Evolutionary conservation across 129 eudicot genomes (phyloP).

Genomic region (Saussurea involucrata): DNA sequence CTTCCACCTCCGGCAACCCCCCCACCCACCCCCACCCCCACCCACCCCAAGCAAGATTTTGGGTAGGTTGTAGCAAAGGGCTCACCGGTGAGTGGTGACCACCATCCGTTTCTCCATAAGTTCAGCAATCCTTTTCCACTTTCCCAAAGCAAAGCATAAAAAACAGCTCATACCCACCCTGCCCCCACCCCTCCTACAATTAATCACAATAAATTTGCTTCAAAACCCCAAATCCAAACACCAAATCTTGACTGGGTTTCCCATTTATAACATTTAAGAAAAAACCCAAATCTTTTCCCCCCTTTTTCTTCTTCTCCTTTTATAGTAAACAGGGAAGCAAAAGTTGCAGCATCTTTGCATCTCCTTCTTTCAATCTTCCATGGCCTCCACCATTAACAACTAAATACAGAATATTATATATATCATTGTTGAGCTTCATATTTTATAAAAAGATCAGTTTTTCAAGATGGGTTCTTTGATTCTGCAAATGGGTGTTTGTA

Average conservation of each 20-base stretch:
- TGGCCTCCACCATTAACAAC: conserved; percentile 21
- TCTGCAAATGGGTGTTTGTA: conserved; percentile 40
- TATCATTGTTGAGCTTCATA: conserved; percentile 22
- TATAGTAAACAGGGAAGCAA: conserved; percentile 14
- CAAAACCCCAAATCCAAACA: conserved; percentile 25
- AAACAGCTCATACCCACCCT: conserved; percentile 29
- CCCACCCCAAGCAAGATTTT: not conserved
- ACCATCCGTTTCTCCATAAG: conserved; percentile 26
- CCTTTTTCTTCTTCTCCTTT: conserved; percentile 7
- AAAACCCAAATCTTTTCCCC: conserved; percentile 12
- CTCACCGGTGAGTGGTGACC: conserved; percentile 19
- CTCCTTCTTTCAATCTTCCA: conserved; percentile 5
- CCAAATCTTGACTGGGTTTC: conserved; percentile 22
- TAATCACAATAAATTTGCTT: conserved; percentile 3
- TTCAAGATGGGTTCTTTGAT: conserved; percentile 46
- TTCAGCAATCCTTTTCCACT: conserved; percentile 42
- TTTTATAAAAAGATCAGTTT: not conserved
- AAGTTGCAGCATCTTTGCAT: conserved; percentile 11
- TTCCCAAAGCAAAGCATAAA: conserved; percentile 49
- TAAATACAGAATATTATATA: conserved; percentile 15
- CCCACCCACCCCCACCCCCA: not conserved
- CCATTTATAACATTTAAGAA: conserved; percentile 16
- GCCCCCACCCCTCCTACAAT: conserved; percentile 6
- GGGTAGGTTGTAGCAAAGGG: conserved; percentile 16
- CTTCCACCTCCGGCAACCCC: not conserved